Evolutionary conservation across 2,329 filamentous ascomycete species (phyloP).

Genomic region (Sporothrix curviconia): DNA sequence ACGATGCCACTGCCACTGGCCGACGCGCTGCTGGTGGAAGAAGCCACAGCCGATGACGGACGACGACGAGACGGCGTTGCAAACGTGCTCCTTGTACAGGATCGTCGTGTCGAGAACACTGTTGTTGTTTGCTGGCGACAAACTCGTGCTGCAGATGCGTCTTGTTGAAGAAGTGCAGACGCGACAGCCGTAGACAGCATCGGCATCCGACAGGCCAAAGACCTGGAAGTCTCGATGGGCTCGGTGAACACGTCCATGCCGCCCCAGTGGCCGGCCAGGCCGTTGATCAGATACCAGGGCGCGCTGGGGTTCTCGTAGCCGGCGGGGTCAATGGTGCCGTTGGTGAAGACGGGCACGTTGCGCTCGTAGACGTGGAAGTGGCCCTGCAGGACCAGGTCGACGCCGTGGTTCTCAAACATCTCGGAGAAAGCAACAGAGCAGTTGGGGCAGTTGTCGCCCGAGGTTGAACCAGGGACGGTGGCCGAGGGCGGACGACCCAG

Average conservation of each 20-base stretch:
- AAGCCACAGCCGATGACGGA: not conserved
- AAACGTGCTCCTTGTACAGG: constrained; percentile 21
- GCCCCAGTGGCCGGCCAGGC: constrained; percentile 22
- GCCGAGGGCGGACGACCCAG: constrained; percentile 43
- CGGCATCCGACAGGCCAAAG: constrained; percentile 25
- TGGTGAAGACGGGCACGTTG: constrained; percentile 19
- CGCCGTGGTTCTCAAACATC: constrained; percentile 14
- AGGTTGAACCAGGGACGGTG: constrained; percentile 43
- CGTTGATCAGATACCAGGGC: constrained; percentile 25
- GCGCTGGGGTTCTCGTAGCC: constrained; percentile 22
- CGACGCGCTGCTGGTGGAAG: not conserved
- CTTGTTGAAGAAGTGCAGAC: constrained; percentile 34
- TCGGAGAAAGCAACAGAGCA: constrained; percentile 14
- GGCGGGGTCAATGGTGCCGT: constrained; percentile 17
- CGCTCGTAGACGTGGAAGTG: constrained; percentile 23
- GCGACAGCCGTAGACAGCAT: constrained; percentile 32
- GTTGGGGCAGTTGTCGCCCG: constrained; percentile 8
- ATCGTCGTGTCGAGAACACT: constrained; percentile 27
- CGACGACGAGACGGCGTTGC: not conserved
- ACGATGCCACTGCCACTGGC: not conserved
- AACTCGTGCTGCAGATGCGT: constrained; percentile 34
- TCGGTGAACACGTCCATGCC: constrained; percentile 21
- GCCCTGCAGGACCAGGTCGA: constrained; percentile 20
- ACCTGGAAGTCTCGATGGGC: constrained; percentile 16
- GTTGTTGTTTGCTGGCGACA: constrained; percentile 26